Percentiles rank a stretch among this genome's conserved stretches.
Conservation (phyloP, 2,329 filamentous ascomycete genomes). For the Coniosporium tulheliwenetii region DNA sequence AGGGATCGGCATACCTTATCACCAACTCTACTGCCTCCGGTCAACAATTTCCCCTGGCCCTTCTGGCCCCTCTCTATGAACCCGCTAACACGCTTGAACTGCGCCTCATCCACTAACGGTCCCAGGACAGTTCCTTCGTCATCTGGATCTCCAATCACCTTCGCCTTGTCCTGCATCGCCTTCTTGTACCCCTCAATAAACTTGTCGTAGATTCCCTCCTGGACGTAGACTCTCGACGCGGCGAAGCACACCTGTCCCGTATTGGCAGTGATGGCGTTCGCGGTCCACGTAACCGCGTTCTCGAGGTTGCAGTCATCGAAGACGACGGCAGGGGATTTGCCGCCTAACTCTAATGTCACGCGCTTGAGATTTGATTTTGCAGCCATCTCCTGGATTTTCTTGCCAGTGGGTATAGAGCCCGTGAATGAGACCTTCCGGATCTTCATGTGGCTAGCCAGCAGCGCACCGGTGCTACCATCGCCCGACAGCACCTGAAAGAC, state of each 20-base stretch:
- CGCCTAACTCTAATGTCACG: slow-evolving; percentile 27
- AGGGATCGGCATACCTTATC: slow-evolving; percentile 3
- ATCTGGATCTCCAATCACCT: slow-evolving; percentile 8
- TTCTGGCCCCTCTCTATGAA: slow-evolving; percentile 10
- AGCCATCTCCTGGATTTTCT: slow-evolving; percentile 12
- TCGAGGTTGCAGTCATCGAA: slow-evolving; percentile 26
- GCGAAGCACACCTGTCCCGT: slow-evolving; percentile 10
- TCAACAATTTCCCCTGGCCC: slow-evolving; percentile 4
- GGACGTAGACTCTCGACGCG: slow-evolving; percentile 13
- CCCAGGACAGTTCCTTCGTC: slow-evolving; percentile 4
- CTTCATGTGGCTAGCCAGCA: slow-evolving; percentile 21
- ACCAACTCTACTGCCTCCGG: slow-evolving; percentile 4
- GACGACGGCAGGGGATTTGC: slow-evolving; percentile 24
- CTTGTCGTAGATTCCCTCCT: slow-evolving; percentile 9
- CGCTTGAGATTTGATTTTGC: slow-evolving; percentile 23
- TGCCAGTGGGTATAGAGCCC: slow-evolving; percentile 12
- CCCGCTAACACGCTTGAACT: slow-evolving; percentile 13
- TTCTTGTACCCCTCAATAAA: slow-evolving; percentile 7
- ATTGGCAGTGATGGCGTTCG: slow-evolving; percentile 3
- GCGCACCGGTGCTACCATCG: slow-evolving; percentile 12
- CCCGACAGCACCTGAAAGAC: slow-evolving; percentile 25
- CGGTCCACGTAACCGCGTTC: slow-evolving; percentile 7
- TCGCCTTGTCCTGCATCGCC: slow-evolving; percentile 5
- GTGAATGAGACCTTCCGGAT: slow-evolving; percentile 20
- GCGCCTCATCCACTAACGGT: slow-evolving; percentile 7